Evolutionary conservation across 345 rosid genomes (phyloP), one percentile per base, ranked within the genome.

Genomic region (Gossypium bickii): DNA sequence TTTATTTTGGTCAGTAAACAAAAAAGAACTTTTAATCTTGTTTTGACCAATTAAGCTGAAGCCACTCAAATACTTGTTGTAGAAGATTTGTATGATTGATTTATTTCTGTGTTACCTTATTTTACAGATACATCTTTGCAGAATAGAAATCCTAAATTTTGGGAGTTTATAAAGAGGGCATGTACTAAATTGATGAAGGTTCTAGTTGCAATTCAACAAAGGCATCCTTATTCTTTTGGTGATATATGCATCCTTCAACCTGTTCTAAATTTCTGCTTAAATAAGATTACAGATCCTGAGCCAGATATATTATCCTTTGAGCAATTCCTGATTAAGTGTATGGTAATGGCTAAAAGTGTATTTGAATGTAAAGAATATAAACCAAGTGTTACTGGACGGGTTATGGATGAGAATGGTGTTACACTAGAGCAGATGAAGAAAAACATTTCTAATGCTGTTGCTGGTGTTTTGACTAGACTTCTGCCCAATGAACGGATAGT

Each of bases 201-300:
- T 82, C 81, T 95, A 73, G 82, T 87, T 64, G 85, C 90, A 57
- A 81, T 95, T 76, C 98, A 93, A 80, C 88, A 86, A 75, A 88
- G 94, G 70, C 99, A 95, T 88, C 98, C 98, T 76, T 93, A 85
- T 83, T 83, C 98, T 41, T 95, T 95, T 87, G 96, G 99, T 78
- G 94, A 93, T 79, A 88, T 86, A 78, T 82, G 89, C 77, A 90
- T 86, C 79, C 94, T 95, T 87, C 94, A 86, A 66, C 84, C 78
- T 65, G 89, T 93, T 47, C 65, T 93, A 90, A 93, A 88, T 85
- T 95, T 95, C 82, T 95, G 98, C 84, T 84, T 95, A 87, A 91
- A 82, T 83, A 91, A 81, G 86, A 95, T 95, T 73, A 85, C 83
- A 27, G 89, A 89, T 73, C 96, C 94, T 49, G 90, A 86, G 73